A percentile compares a stretch with the other conserved stretches of the same genome.
Evolutionary conservation across 257 asterid species (phyloP).

Genomic region (Solanum sitiens): DNA sequence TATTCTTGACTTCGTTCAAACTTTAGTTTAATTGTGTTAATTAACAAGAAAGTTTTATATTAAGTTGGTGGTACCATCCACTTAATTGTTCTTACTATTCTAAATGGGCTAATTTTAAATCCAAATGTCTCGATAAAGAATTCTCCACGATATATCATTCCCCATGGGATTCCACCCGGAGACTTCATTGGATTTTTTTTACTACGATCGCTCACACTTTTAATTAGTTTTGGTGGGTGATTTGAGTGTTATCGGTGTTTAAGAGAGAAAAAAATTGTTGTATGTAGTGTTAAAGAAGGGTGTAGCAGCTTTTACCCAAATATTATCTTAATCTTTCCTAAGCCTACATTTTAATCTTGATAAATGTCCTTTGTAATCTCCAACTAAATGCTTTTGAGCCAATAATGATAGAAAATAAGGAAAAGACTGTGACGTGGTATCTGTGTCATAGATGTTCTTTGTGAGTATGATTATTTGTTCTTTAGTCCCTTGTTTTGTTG

Average conservation of each 20-base stretch:
- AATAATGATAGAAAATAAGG: background rate
- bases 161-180: background rate
- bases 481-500: background rate
- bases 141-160: background rate
- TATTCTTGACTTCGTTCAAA: too few species aligned
- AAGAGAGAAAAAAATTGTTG: background rate
- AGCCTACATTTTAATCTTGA: background rate
- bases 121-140: too few species aligned
- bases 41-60: background rate
- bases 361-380: background rate
- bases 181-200: background rate
- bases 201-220: background rate
- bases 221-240: background rate
- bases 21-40: too few species aligned
- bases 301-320: background rate
- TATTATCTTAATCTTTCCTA: background rate
- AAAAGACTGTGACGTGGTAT: background rate
- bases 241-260: background rate
- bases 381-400: background rate
- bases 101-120: background rate
- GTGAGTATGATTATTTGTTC: background rate
- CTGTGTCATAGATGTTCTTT: background rate
- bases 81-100: background rate
- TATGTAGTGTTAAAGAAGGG: background rate
- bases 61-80: background rate